A percentile compares a stretch with the other conserved stretches of the same genome.
Conservation (phyloP, 1,284 basidiomycete species). For the Sporisorium iseilematis-ciliati region DNA sequence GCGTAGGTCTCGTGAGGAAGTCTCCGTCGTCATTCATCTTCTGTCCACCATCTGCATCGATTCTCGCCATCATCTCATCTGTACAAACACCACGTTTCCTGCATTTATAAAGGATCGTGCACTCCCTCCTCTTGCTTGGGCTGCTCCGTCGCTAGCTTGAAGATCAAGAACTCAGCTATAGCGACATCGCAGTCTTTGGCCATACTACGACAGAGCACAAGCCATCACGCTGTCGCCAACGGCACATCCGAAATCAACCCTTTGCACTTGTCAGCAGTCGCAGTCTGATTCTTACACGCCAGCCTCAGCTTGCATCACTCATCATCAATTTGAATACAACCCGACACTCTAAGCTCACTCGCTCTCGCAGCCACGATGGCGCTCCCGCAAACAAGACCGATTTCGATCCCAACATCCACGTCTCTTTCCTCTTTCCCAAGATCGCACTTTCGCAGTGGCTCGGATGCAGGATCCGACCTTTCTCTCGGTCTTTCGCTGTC, state of each 20-base stretch:
- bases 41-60: no score
- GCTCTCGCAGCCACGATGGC: conserved; percentile 18
- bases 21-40: no score
- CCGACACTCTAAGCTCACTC: background rate
- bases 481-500: conserved; percentile 24
- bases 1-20: no score
- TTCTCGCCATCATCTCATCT: no score
- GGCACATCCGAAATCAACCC: background rate
- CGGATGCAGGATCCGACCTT: conserved; percentile 33
- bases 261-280: background rate
- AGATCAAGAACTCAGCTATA: no score
- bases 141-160: no score
- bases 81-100: no score
- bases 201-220: background rate
- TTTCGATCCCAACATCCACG: conserved; percentile 29
- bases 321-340: background rate
- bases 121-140: no score
- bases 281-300: no score
- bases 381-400: conserved; percentile 30
- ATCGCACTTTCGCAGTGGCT: conserved; percentile 32
- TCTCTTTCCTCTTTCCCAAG: conserved; percentile 15
- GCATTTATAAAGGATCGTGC: no score
- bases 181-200: background rate
- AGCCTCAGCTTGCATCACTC: background rate
- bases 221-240: background rate